A percentile compares a stretch with the other conserved stretches of the same genome.
Conservation (phyloP, 306 rosid genomes). For the Lathyrus oleraceus region DNA sequence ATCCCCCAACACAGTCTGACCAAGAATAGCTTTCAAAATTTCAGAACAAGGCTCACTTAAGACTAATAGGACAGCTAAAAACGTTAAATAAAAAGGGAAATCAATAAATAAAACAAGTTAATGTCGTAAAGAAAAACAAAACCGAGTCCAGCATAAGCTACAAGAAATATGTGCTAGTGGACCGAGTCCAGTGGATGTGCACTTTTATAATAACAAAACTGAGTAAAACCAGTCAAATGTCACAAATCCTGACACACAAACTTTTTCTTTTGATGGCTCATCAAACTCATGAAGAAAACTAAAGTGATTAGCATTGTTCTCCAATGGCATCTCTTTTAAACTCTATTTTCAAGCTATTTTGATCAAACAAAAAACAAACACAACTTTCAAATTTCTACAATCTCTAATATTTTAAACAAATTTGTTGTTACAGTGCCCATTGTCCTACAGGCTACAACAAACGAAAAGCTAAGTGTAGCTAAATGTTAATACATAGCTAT, state of each 20-base stretch:
- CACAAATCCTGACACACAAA: neutral
- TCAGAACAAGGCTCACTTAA: neutral
- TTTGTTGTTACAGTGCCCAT: neutral
- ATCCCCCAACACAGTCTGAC: neutral
- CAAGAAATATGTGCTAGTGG: neutral
- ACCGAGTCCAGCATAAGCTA: neutral
- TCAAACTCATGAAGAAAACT: conserved; percentile 1
- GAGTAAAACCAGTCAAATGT: neutral
- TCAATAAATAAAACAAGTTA: neutral
- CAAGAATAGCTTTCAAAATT: neutral
- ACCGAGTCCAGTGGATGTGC: neutral
- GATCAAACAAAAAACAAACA: neutral
- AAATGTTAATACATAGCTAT: conserved; percentile 3
- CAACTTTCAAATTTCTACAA: neutral
- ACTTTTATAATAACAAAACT: neutral
- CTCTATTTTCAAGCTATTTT: conserved; percentile 2
- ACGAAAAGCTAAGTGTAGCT: neutral
- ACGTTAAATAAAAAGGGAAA: neutral
- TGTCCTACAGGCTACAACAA: conserved; percentile 7
- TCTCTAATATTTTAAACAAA: neutral
- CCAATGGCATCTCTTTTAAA: neutral
- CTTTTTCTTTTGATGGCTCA: neutral
- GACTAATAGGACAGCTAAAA: neutral
- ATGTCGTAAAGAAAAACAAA: neutral
- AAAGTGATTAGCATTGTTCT: neutral